A percentile compares a stretch with the other conserved stretches of the same genome.
Conservation (phyloP, 345 rosid species). For the Linum lewisii region DNA sequence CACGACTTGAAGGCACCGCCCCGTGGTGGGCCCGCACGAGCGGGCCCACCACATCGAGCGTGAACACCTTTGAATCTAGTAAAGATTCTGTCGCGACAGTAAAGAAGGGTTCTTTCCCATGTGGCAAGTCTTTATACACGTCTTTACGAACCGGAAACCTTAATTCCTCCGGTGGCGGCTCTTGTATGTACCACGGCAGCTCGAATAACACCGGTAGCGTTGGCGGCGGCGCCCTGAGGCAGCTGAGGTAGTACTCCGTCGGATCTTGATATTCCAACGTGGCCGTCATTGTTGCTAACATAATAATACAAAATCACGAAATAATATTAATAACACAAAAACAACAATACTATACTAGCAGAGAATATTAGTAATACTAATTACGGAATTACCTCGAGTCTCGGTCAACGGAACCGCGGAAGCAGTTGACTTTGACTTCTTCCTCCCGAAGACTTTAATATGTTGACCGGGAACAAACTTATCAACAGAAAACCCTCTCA, state of each 20-base stretch:
- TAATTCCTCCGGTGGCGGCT: conserved; percentile 79
- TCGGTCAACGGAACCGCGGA: conserved; percentile 45
- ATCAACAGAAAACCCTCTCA: conserved; percentile 84
- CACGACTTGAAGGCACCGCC: conserved; percentile 50
- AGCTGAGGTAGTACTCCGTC: conserved; percentile 59
- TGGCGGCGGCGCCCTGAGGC: conserved; percentile 50
- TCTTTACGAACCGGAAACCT: conserved; percentile 76
- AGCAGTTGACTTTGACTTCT: conserved; percentile 31
- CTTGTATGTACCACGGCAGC: conserved; percentile 76
- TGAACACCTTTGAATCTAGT: conserved; percentile 59
- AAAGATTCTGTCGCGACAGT: conserved; percentile 44
- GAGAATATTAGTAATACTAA: too few species aligned
- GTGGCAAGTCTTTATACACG: conserved; percentile 71
- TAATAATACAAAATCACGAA: background rate
- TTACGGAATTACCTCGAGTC: conserved; percentile 47
- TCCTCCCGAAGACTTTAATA: conserved; percentile 82
- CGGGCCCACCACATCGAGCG: conserved; percentile 53
- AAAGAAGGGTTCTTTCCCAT: conserved; percentile 76
- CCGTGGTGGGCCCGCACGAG: conserved; percentile 43
- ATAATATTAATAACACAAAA: background rate
- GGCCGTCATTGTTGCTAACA: conserved; percentile 43
- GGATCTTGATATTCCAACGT: conserved; percentile 82
- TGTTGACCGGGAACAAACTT: conserved; percentile 76
- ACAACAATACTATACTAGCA: too few species aligned
- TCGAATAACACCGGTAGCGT: conserved; percentile 62